These are phyloP conservation scores for Aspergillus puulaauensis DNA, from an alignment of 2,329 filamentous ascomycete genomes.

Conservation along the genomic window DNA sequence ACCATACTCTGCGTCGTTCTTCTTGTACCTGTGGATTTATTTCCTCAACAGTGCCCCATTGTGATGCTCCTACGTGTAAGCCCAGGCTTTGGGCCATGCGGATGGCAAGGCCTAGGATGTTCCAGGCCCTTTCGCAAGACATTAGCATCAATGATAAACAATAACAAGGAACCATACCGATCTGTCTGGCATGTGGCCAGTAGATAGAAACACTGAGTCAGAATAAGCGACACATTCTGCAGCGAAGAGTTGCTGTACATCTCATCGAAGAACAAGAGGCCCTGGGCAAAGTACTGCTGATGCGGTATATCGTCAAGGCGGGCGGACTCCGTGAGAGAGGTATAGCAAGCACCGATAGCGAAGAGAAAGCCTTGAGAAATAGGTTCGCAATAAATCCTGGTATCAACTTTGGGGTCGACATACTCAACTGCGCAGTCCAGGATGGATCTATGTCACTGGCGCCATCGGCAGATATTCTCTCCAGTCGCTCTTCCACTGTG, in stretches of 20 bases:
- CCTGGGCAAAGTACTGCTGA: not conserved
- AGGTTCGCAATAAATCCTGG: not conserved
- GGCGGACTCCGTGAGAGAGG: not conserved
- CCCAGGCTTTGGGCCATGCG: conserved; percentile 39
- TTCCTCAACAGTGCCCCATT: not conserved
- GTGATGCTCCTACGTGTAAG: conserved; percentile 31
- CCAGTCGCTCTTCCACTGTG: not conserved
- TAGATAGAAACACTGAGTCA: not conserved
- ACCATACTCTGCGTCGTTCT: conserved; percentile 28
- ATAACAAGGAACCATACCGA: not conserved
- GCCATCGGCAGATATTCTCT: not conserved
- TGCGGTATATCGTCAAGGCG: not conserved
- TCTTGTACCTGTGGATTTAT: not conserved
- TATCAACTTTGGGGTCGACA: not conserved
- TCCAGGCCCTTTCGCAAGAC: not conserved
- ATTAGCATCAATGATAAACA: too few species aligned
- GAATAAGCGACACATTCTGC: not conserved
- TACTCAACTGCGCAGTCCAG: not conserved
- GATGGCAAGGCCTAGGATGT: conserved; percentile 21
- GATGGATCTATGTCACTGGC: not conserved
- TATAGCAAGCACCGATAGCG: not conserved
- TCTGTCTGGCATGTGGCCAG: not conserved
- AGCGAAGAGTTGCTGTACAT: not conserved
- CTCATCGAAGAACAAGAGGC: not conserved
- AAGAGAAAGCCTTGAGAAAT: not conserved